These are phyloP conservation scores for Pseudozyma thailandica DNA, from an alignment of 1,284 basidiomycete species.

Conservation along the genomic window DNA sequence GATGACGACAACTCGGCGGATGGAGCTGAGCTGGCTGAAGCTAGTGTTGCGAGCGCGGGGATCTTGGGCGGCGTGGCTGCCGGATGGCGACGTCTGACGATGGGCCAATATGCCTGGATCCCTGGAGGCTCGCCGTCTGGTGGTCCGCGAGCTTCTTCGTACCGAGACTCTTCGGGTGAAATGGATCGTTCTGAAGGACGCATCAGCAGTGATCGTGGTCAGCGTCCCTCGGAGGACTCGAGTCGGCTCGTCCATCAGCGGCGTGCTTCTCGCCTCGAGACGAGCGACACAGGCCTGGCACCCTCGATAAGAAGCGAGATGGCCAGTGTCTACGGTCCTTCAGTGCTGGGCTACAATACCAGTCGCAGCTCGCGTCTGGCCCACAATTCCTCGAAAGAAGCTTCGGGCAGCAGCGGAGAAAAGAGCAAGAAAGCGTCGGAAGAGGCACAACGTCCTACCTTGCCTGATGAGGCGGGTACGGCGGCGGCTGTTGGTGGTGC, in stretches of 20 bases:
- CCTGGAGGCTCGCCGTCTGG: conserved; percentile 20
- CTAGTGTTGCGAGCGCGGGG: conserved; percentile 31
- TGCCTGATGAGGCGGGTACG: not conserved
- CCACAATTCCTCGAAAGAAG: conserved; percentile 30
- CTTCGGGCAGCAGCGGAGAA: conserved; percentile 33
- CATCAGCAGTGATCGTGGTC: conserved; percentile 17
- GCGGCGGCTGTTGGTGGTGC: conserved; percentile 3
- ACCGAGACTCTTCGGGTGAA: conserved; percentile 25
- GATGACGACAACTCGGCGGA: not conserved
- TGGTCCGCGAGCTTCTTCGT: conserved; percentile 7
- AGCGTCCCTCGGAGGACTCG: conserved; percentile 27
- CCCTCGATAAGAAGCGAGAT: conserved; percentile 44
- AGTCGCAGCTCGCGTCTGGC: conserved; percentile 24
- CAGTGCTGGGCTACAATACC: conserved; percentile 27
- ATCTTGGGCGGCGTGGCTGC: conserved; percentile 50
- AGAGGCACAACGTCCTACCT: not conserved
- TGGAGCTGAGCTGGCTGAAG: conserved; percentile 11
- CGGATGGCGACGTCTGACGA: conserved; percentile 54
- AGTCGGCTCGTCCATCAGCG: conserved; percentile 21
- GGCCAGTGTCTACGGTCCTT: conserved; percentile 45
- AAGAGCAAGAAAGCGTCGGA: conserved; percentile 3
- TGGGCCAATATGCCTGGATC: conserved; percentile 47
- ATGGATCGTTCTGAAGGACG: conserved; percentile 24
- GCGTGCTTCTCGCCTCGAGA: conserved; percentile 15
- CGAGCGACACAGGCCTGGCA: conserved; percentile 32